Base-by-base conservation (phyloP, 176 grass and related monocot genomes). In the Typha latifolia region DNA sequence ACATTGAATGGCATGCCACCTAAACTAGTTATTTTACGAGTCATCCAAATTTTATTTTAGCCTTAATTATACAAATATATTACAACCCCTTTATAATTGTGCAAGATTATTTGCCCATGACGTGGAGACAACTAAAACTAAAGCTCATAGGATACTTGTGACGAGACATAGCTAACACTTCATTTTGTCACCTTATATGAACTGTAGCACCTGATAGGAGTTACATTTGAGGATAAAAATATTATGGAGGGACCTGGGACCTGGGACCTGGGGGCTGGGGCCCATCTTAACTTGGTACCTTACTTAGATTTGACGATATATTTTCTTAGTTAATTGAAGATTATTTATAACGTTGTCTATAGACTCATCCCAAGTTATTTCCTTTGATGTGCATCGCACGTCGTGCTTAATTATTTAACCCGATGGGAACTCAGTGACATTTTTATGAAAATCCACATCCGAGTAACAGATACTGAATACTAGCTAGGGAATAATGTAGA, bases 81-180 rank as follows among this genome's bases (percentile, higher is more conserved):
- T 59, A 12, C 53, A 10, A 59, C 14, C 53, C 53, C 14, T 8
- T 13, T 12, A 59, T 59, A 59, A 59, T 59, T 59, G 27, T 5
- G 62, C 31, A 4, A 12, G 23, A 32, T 24, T 12, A 23, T 63
- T 63, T 27, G 9, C 12, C 24, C 24, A 31, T 63, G 61, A 63
- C 61, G 61, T 63, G 61, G 61, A 63, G 61, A 63, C 61, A 63
- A 63, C 24, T 63, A 29, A 63, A 29, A 16, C 32, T 14, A 63
- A 20, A 63, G 61, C 22, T 63, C 61, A 27, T 63, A 63, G 13
- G 12, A 24, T 12, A 62, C 19, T 59, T 19, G 12, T 5, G 4
- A 32, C 23, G 23, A 29, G 21, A 62, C 22, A 14, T 4, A 24
- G 20, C 13, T 63, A 63, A 63, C 61, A 63, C 61, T 24, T 63